phyloP scores from a whole-genome alignment of 257 asterid species.

The Nemophila menziesii region DNA sequence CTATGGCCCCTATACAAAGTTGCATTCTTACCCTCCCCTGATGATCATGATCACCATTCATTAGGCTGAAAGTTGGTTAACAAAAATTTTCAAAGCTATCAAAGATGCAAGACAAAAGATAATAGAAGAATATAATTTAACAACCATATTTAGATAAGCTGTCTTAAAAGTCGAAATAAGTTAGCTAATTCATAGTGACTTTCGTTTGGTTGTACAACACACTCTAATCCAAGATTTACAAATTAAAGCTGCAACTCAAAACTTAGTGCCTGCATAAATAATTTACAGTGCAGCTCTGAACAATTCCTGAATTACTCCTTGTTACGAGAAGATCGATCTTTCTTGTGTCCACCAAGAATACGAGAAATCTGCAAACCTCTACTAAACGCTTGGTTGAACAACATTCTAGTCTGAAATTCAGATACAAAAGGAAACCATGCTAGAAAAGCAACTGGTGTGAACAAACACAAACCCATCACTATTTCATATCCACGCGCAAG shows the following conservation, averaged over 20 bases:
- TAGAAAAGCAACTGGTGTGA: slow-evolving; percentile 88
- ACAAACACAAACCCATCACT: slow-evolving; percentile 77
- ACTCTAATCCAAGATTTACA: no score
- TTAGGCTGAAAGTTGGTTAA: no score
- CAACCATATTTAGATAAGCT: no score
- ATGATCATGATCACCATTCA: no score
- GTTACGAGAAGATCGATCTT: slow-evolving; percentile 72
- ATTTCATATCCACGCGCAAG: slow-evolving; percentile 89
- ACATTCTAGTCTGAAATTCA: slow-evolving; percentile 88
- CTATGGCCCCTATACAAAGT: no score
- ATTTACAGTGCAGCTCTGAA: not conserved
- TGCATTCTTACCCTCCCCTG: no score
- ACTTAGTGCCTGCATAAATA: not conserved
- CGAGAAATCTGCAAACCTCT: slow-evolving; percentile 98
- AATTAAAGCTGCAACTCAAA: not conserved
- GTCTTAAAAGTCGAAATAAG: no score
- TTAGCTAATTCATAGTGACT: no score
- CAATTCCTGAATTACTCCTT: slow-evolving; percentile 43
- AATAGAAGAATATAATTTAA: no score
- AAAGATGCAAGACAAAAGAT: no score
- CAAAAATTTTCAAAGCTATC: no score
- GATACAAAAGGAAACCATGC: slow-evolving; percentile 99
- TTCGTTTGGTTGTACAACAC: no score
- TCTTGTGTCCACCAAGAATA: slow-evolving; percentile 86
- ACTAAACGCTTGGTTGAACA: slow-evolving; percentile 99